Conservation (phyloP, 257 asterid genomes). For the Hygrophila difformis region DNA sequence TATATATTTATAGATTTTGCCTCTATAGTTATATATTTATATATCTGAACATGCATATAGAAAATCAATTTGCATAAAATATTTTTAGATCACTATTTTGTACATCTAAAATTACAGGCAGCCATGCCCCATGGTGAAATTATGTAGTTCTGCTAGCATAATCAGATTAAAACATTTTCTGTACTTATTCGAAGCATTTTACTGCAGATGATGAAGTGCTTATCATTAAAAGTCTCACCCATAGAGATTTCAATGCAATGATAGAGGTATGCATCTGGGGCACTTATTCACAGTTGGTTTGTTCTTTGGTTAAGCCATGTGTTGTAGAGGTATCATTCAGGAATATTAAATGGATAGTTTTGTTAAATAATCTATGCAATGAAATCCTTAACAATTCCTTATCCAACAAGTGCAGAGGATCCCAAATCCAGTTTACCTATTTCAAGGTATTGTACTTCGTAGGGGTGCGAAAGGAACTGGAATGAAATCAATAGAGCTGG, state of each 20-base stretch:
- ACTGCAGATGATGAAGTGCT: slow-evolving; percentile 85
- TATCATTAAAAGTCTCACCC: slow-evolving; percentile 85
- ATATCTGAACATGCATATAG: no score
- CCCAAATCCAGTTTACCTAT: slow-evolving; percentile 91
- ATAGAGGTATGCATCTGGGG: slow-evolving; percentile 85
- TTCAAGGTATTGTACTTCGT: slow-evolving; percentile 97
- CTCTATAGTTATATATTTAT: no score
- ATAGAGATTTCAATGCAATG: slow-evolving; percentile 78
- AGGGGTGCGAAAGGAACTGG: slow-evolving; percentile 99
- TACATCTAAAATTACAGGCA: no score
- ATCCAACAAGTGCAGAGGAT: slow-evolving; percentile 44
- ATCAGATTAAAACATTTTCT: slow-evolving; percentile 3
- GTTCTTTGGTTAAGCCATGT: no score
- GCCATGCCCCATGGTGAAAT: no score
- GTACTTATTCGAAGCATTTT: slow-evolving; percentile 12
- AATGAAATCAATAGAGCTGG: slow-evolving; percentile 96
- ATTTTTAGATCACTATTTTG: no score
- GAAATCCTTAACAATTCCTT: slow-evolving; percentile 6
- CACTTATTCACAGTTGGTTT: no score
- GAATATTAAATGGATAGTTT: no score
- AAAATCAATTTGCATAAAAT: no score
- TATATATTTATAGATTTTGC: no score
- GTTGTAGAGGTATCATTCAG: not conserved
- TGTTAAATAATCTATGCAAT: no score
- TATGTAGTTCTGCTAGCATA: slow-evolving; percentile 6